phyloP scores from a whole-genome alignment of 441 rosid genomes.

The Aleurites moluccanus region DNA sequence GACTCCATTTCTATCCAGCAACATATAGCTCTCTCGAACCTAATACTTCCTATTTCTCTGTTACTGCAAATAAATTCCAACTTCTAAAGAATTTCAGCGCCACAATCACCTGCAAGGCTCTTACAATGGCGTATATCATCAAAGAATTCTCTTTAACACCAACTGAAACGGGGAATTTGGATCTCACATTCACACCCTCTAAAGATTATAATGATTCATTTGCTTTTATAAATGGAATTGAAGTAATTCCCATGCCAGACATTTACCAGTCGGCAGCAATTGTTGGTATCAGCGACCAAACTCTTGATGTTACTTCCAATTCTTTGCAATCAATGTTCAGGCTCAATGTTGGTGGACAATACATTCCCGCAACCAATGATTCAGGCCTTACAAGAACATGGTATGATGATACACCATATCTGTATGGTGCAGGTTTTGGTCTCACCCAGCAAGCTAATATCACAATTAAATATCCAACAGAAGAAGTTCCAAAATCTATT shows the following conservation, averaged over 20 bases:
- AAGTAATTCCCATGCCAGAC: slow-evolving; percentile 55
- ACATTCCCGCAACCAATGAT: slow-evolving; percentile 47
- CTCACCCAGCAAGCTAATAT: slow-evolving; percentile 27
- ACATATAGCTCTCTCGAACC: slow-evolving; percentile 50
- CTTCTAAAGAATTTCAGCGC: slow-evolving; percentile 79
- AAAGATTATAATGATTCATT: slow-evolving; percentile 41
- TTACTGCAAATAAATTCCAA: slow-evolving; percentile 49
- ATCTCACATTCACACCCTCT: slow-evolving; percentile 51
- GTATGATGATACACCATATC: slow-evolving; percentile 63
- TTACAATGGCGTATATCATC: slow-evolving; percentile 64
- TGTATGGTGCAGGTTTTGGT: slow-evolving; percentile 52
- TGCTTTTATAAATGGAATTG: slow-evolving; percentile 72
- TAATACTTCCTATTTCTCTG: slow-evolving; percentile 44
- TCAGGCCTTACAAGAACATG: slow-evolving; percentile 57
- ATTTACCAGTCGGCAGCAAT: slow-evolving; percentile 37
- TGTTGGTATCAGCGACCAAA: slow-evolving; percentile 48
- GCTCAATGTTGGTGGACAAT: slow-evolving; percentile 67
- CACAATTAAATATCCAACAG: slow-evolving; percentile 32
- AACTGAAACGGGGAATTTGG: slow-evolving; percentile 37
- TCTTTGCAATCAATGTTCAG: slow-evolving; percentile 55
- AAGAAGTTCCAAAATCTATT: slow-evolving; percentile 29
- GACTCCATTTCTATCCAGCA: slow-evolving; percentile 75
- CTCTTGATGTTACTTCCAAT: slow-evolving; percentile 29
- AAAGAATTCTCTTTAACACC: slow-evolving; percentile 62
- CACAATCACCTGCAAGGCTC: slow-evolving; percentile 56